Evolutionary conservation across 345 rosid genomes (phyloP), one percentile per base, ranked within the genome.

Genomic region (Eucalyptus sp.): DNA sequence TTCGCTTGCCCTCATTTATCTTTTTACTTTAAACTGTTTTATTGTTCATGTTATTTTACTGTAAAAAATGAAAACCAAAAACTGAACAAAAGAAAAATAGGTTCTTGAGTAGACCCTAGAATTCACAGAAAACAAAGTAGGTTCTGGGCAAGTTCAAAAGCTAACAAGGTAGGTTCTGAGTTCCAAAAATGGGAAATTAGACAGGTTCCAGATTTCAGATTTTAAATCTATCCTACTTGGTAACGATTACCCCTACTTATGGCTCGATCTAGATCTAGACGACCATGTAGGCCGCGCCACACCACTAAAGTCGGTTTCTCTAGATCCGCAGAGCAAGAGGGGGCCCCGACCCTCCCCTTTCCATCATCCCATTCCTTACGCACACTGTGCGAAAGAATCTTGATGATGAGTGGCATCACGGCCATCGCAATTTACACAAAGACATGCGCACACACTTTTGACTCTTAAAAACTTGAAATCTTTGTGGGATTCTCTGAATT

Each of bases 141-240:
- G 14, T 44, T 44, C 8, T 44, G 8, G 5, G 46, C 7, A 2
- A 44, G 2, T 44, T 44, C 8, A 44, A 44, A 44, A 2, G 8
- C 2, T 44, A 13, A 49, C 14, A 3, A 13, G 50, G 14, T 10
- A 49, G 14, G 2, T 49, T 49, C 5, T 1, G 4, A 49, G 14
- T 49, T 49, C 5, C 13, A 24, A 56, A 56, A 56, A 24, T 3
- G 4, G 2, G 1, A 56, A 56, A 10, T 6, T 8, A 0, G 13
- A 52, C 5, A 52, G 1, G 2, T 3, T 52, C 2, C 0, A 1
- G 2, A 10, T 52, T 52, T 52, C 10, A 20, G 58, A 52, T 20
- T 0, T 8, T 0, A 52, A 52, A 52, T 12, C 6, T 24, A 56
- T 2, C 13, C 13, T 3, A 22, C 13, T 5, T 56, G 3, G 7